Conservation (phyloP, 345 rosid genomes). For the rapeseed (Brassica napus) region Da-Ae NC_063434.1:13222001-13222500, state of each 20-base stretch:
- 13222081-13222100: conserved; percentile 86
- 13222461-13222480: conserved; percentile 53
- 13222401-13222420: conserved; percentile 53
- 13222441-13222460: conserved; percentile 54
- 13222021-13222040: conserved; percentile 14
- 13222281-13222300: conserved; percentile 97
- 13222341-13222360: conserved; percentile 53
- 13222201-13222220: conserved; percentile 84
- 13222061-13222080: conserved; percentile 67
- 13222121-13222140: conserved; percentile 81
- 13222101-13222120: conserved; percentile 88
- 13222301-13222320: conserved; percentile 89
- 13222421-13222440: conserved; percentile 40
- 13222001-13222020: conserved; percentile 27
- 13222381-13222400: conserved; percentile 40
- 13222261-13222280: conserved; percentile 93
- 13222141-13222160: conserved; percentile 87
- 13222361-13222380: conserved; percentile 32
- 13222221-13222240: conserved; percentile 83
- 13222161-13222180: conserved; percentile 90
- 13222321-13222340: conserved; percentile 77
- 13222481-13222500: background rate
- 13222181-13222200: conserved; percentile 97
- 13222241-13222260: conserved; percentile 90
- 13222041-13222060: conserved; percentile 22